Evolutionary conservation across 139 green algal genomes (phyloP), one percentile per base, ranked within the genome.

Genomic region (Astrephomene gubernaculifera): DNA sequence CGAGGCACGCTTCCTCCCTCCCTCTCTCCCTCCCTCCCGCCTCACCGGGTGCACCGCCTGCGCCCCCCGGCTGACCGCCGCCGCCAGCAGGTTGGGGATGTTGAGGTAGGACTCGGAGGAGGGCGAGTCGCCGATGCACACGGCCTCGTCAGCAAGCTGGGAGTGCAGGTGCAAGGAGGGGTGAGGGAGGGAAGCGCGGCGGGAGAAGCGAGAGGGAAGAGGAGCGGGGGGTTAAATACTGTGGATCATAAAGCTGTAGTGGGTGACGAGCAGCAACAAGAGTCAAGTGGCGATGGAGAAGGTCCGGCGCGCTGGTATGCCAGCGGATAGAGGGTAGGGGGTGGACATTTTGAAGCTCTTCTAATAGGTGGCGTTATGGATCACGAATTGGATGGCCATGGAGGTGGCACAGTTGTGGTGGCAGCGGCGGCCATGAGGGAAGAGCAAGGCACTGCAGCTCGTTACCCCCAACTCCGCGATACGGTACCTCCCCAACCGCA

Each of bases 31-130:
- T 17, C 49, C 49, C 17, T 17, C 49, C n/a, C 29, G 19, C 54
- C 92, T 89, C 75, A 98, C 96, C 35, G 97, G 98, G 94, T 98
- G 97, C 54, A 98, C 95, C 38, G 96, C 96, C 69, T 98, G 93
- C 6, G 94, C 96, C 33, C 95, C 95, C 38, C 95, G 88, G 86
- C 87, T 96, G 83, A 98, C 89, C 38, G 96, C 96, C 27, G 97
- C 97, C 14, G 96, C 92, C 72, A 99, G 93, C 69, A 99, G 94
- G 81, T 96, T 97, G 80, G 97, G 97, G 33, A 99, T 95, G 86
- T 96, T 96, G 21, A 99, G 92, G 90, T 99, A 99, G 31, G 95
- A 97, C 86, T 97, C 96, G 54, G 88, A 92, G 76, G 88, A 95
- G 81, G 96, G 88, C 10, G 95, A 90, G 71, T 97, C 94, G 27